Conservation (phyloP, 441 rosid species). For the Gossypium laxum region DNA sequence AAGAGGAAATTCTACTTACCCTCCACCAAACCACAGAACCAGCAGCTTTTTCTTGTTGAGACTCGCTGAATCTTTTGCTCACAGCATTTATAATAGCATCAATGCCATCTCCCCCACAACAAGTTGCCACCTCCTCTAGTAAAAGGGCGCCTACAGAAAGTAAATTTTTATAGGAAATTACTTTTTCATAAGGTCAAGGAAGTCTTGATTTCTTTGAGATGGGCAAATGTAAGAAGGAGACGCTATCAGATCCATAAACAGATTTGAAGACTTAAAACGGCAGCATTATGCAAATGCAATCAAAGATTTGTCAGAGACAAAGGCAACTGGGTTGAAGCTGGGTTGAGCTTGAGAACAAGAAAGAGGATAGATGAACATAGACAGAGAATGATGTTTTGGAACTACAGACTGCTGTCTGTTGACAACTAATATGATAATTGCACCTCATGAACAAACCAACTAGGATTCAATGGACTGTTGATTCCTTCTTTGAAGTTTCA, state of each 20-base stretch:
- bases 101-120: constrained; percentile 65
- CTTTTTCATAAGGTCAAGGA: constrained; percentile 9
- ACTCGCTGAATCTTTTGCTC: constrained; percentile 56
- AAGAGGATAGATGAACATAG: constrained; percentile 4
- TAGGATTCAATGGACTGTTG: neutral
- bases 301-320: neutral
- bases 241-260: neutral
- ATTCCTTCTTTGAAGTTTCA: constrained; percentile 2
- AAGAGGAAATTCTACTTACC: constrained; percentile 38
- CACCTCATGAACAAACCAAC: neutral
- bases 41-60: constrained; percentile 58
- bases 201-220: neutral
- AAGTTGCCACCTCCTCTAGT: constrained; percentile 70
- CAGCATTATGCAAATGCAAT: neutral
- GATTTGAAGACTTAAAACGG: neutral
- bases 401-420: neutral
- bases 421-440: neutral
- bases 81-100: constrained; percentile 61
- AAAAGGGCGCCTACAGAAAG: constrained; percentile 61
- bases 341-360: neutral
- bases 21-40: constrained; percentile 84
- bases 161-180: constrained; percentile 15
- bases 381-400: neutral
- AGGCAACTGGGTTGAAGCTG: neutral
- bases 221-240: neutral